Base-by-base conservation (phyloP, 306 rosid species). In the Canavalia gladiata region DNA sequence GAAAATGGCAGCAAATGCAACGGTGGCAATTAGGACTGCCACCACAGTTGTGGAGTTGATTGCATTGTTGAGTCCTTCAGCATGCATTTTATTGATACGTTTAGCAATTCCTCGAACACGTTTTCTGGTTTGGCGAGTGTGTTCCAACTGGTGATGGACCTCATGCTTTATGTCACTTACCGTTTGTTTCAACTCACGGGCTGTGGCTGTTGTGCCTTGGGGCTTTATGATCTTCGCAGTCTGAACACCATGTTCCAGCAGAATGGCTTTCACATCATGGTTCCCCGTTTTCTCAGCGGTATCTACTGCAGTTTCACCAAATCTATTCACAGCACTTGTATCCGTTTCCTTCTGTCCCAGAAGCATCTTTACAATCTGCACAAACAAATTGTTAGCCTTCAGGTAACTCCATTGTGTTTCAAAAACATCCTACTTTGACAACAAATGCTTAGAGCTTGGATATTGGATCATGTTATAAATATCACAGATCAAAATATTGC, bases 21-120 rank as follows among this genome's bases (percentile, higher is more conserved):
- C 99, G 0, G 99, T 96, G 78, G 98, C 99, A 35, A 96, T 96
- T 76, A 96, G 97, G 41, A 96, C 99, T 5, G 99, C 99, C 6
- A 94, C 99, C 35, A 96, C 99, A 0, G 94, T 96, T 6, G 95
- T 96, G 39, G 99, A 96, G 90, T 93, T 92, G 51, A 96, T 96
- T 30, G 99, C 99, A 68, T 96, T 96, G 94, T 96, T 90, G 29
- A 96, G 98, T 31, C 99, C 99, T 74, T 93, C 99, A 0, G 88
- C 6, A 54, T 96, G 97, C 99, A 96, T 93, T 81, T 93, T 96
- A 90, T 93, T 91, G 9, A 96, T 87, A 1, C 99, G 94, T 68
- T 96, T 92, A n/a, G 98, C 99, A 2, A 96, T 96, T 80, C 98
- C 99, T 83, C 92, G 98, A 2, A 96, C 99, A 0, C 97, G 94